These are phyloP conservation scores for Parmales sp. DNA, from an alignment of 108 stramenopile species.

Conservation along the genomic window DNA sequence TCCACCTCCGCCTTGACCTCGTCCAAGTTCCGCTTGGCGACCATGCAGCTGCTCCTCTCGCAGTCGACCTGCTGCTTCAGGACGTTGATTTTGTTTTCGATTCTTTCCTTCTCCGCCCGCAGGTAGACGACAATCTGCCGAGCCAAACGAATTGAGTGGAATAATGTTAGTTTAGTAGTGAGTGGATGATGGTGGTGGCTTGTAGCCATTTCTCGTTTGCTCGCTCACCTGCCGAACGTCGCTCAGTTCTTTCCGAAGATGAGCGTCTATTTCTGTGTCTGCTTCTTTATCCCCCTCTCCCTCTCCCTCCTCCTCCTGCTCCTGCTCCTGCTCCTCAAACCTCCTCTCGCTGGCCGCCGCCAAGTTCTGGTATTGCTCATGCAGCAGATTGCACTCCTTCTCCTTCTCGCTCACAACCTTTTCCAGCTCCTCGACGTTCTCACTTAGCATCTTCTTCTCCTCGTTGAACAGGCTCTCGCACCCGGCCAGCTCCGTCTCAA, in stretches of 20 bases:
- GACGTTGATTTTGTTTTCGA: conserved; percentile 61
- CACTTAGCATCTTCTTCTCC: conserved; percentile 44
- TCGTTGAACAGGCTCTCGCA: conserved; percentile 32
- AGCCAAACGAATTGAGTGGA: conserved; percentile 50
- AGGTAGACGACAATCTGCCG: conserved; percentile 67
- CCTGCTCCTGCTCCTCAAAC: no score
- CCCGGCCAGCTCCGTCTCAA: conserved; percentile 39
- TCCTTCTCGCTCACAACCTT: conserved; percentile 43
- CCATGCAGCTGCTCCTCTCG: conserved; percentile 53
- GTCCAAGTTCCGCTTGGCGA: conserved; percentile 62
- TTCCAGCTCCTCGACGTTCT: conserved; percentile 37
- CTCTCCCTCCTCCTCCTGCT: no score
- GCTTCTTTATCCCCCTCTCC: no score
- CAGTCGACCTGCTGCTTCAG: conserved; percentile 55
- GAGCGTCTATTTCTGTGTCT: no score
- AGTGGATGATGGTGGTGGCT: no score
- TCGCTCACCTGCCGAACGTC: no score
- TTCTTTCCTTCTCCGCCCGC: conserved; percentile 62
- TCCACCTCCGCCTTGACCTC: conserved; percentile 66
- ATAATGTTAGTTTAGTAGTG: no score
- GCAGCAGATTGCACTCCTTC: conserved; percentile 60
- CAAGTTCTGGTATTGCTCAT: no score
- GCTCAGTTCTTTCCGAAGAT: no score
- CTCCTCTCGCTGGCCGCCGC: no score
- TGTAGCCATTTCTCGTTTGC: no score